Evolutionary conservation across 768 basidiomycete species (phyloP).

Genomic region (Mycena capillaripes): DNA sequence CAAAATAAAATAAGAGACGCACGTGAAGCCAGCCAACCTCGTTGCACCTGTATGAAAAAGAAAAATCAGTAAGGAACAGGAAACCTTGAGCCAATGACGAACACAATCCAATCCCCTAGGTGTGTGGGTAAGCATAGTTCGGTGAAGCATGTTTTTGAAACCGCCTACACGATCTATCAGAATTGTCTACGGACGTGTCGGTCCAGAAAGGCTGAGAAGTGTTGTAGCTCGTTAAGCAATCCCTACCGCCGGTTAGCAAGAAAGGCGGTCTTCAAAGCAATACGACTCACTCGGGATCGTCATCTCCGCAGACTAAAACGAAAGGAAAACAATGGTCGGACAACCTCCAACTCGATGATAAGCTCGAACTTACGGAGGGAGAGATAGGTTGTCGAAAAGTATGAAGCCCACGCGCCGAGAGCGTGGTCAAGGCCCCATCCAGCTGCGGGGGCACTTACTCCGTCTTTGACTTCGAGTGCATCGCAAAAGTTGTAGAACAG

Average conservation of each 20-base stretch:
- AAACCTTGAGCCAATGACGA: constrained; percentile 35
- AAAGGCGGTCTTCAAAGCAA: background rate
- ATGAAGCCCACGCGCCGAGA: constrained; percentile 71
- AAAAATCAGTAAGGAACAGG: background rate
- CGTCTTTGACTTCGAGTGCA: constrained; percentile 74
- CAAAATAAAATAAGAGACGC: background rate
- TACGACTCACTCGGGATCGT: constrained; percentile 61
- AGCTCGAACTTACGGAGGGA: constrained; percentile 54
- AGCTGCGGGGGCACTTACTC: constrained; percentile 58
- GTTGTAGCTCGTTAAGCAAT: constrained; percentile 60
- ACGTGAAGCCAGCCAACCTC: constrained; percentile 76
- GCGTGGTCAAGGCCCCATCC: constrained; percentile 79
- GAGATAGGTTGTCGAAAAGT: constrained; percentile 67
- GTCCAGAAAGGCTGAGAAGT: constrained; percentile 61
- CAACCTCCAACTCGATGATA: background rate
- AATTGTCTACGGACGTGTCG: constrained; percentile 68
- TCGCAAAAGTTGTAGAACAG: constrained; percentile 78
- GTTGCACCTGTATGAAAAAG: constrained; percentile 67
- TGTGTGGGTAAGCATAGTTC: background rate
- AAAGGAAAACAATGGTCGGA: too few species aligned
- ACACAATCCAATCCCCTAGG: constrained; percentile 79
- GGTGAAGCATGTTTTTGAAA: background rate
- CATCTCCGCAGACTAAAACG: constrained; percentile 64
- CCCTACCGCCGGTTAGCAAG: constrained; percentile 42
- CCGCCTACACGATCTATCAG: constrained; percentile 62